These are phyloP conservation scores for Starmera dryadoides DNA, from an alignment of 805 yeast genomes.

Conservation along the genomic window DNA sequence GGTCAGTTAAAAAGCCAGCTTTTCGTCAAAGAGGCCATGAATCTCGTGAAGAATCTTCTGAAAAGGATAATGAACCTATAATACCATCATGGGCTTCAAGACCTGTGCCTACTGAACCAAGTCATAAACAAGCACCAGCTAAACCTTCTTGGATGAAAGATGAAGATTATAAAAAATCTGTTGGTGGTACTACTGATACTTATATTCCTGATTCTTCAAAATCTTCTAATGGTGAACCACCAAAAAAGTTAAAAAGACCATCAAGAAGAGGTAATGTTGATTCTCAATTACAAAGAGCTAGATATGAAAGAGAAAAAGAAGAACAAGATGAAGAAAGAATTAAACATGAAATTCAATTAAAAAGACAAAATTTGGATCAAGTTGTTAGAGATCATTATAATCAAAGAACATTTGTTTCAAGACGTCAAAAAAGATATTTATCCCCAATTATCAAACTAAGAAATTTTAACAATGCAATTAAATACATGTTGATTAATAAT, in stretches of 20 bases:
- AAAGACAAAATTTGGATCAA: slow-evolving; percentile 37
- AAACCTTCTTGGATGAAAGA: slow-evolving; percentile 11
- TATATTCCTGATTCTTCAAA: not conserved
- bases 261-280: slow-evolving; percentile 15
- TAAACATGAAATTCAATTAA: slow-evolving; percentile 20
- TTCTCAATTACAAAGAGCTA: slow-evolving; percentile 3
- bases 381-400: slow-evolving; percentile 82
- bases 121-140: not conserved
- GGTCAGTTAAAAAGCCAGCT: not conserved
- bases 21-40: slow-evolving; percentile 5
- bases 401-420: slow-evolving; percentile 67
- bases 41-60: not conserved
- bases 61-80: not conserved
- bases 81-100: not conserved
- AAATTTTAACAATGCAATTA: slow-evolving; percentile 87
- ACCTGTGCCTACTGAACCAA: too few species aligned
- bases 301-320: slow-evolving; percentile 9
- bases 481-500: slow-evolving; percentile 75
- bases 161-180: slow-evolving; percentile 2
- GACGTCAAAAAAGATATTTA: slow-evolving; percentile 50
- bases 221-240: slow-evolving; percentile 23
- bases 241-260: slow-evolving; percentile 30
- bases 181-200: too few species aligned
- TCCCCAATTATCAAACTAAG: slow-evolving; percentile 85
- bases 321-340: slow-evolving; percentile 8